Conservation (phyloP, 768 basidiomycete genomes). For the Mycena galericulata region DNA sequence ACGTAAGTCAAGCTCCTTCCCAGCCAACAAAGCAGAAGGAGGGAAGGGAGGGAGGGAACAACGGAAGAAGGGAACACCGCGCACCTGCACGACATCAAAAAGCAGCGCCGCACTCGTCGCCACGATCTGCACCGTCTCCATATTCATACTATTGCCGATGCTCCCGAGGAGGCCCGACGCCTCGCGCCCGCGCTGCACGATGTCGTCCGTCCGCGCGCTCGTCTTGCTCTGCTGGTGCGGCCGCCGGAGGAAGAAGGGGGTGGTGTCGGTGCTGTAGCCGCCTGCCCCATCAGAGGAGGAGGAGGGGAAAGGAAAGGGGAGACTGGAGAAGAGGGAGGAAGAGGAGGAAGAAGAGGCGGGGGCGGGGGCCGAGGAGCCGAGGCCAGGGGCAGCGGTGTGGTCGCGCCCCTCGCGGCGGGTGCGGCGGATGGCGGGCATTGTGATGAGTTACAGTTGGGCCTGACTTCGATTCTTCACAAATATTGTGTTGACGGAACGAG, state of each 20-base stretch:
- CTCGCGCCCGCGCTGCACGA: slow-evolving; percentile 27
- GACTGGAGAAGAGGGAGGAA: not conserved
- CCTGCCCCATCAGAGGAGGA: not conserved
- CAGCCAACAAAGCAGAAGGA: no score
- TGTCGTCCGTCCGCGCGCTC: slow-evolving; percentile 13
- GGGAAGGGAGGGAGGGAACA: no score
- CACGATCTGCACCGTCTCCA: slow-evolving; percentile 14
- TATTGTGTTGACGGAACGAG: no score
- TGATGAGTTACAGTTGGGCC: not conserved
- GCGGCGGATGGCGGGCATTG: slow-evolving; percentile 28
- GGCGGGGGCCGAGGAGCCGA: not conserved
- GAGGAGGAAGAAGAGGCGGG: not conserved
- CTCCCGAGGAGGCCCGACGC: slow-evolving; percentile 3
- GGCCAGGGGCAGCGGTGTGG: slow-evolving; percentile 21
- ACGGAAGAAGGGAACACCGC: no score
- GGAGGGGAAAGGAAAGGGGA: not conserved
- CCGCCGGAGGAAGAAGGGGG: slow-evolving; percentile 34
- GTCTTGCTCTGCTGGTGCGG: not conserved
- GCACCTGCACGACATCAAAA: slow-evolving; percentile 29
- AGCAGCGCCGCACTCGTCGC: slow-evolving; percentile 21
- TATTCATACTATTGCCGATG: slow-evolving; percentile 13
- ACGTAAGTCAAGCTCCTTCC: no score
- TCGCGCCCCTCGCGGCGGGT: slow-evolving; percentile 22
- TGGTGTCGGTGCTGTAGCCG: slow-evolving; percentile 16
- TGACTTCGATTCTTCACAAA: no score